Base-by-base conservation (phyloP, 75 land plant genomes). In the Pinus tabuliformis region DNA sequence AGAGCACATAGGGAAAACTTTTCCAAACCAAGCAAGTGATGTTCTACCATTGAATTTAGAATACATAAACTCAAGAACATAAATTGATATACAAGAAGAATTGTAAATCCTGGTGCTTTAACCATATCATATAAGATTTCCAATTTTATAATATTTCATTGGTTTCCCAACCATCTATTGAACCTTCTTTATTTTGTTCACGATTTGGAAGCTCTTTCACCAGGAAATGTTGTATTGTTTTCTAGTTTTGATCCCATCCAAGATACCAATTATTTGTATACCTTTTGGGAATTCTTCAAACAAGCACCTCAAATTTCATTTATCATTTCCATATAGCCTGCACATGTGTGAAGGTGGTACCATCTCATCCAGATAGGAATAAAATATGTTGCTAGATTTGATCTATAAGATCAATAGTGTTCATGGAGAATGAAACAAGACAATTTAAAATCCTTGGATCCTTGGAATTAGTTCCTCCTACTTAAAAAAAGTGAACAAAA, bases 331-430 rank as follows among this genome's bases (percentile, higher is more conserved):
- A 79, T 90, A 92, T 37, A 96, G 88, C 83, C 84, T 81, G 60
- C 76, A 62, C 99, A 96, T 94, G 81, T 94, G 99, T 8, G 78
- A 76, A 30, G 99, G 95, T 2, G 99, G 97, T 74, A 96, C 95
- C 97, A 96, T 88, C 86, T 96, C 99, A 80, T 96, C 99, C 99
- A 59, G 99, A 90, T 16, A 96, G 77, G 74, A 91, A 94, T 45
- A 96, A 88, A 58, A 96, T 84, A 30, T 97, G 99, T 74, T 86
- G 90, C 57, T 78, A 83, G 20, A 91, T 57, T 89, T 89, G 89
- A 30, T 30, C 30, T 30, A 30, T 30, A 30, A 30, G 30, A 30
- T 30, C 30, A 30, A 30, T 30, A 30, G 30, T 30, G 30, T 30
- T 30, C 30, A 30, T 30, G 30, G 30, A 30, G 30, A n/a, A n/a